These are phyloP conservation scores for Yamadazyma triangularis DNA, from an alignment of 1,139 yeast genomes.

Conservation along the genomic window DNA sequence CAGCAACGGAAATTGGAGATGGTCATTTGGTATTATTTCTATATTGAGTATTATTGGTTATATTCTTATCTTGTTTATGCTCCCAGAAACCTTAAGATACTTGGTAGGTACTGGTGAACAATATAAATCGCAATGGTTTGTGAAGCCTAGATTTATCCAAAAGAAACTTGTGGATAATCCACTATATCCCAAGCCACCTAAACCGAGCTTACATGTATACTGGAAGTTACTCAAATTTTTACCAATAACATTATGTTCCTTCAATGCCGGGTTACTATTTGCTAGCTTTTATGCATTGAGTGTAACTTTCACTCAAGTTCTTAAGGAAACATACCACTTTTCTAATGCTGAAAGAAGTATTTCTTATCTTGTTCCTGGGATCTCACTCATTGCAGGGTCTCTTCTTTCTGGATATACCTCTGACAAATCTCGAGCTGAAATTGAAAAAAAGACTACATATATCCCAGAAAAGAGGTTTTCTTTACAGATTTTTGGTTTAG, in stretches of 20 bases:
- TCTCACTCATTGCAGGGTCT: slow-evolving; percentile 47
- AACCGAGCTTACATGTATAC: slow-evolving; percentile 37
- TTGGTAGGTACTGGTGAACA: slow-evolving; percentile 51
- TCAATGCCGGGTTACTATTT: slow-evolving; percentile 49
- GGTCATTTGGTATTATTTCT: slow-evolving; percentile 53
- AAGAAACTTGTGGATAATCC: slow-evolving; percentile 17
- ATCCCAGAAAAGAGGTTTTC: slow-evolving; percentile 47
- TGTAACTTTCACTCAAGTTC: slow-evolving; percentile 43
- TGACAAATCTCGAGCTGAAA: slow-evolving; percentile 29
- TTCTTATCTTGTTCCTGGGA: slow-evolving; percentile 53
- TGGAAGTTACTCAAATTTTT: slow-evolving; percentile 31
- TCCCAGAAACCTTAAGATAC: slow-evolving; percentile 54
- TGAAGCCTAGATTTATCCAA: slow-evolving; percentile 27
- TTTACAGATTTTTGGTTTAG: slow-evolving; percentile 43
- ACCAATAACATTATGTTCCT: slow-evolving; percentile 46
- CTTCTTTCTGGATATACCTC: slow-evolving; percentile 48
- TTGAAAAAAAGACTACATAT: slow-evolving; percentile 21
- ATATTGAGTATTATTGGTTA: slow-evolving; percentile 39
- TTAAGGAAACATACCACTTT: slow-evolving; percentile 35
- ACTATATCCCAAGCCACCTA: slow-evolving; percentile 45
- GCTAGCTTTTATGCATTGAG: slow-evolving; percentile 54
- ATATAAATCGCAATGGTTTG: slow-evolving; percentile 17
- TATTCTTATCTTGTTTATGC: slow-evolving; percentile 31
- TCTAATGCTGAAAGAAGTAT: slow-evolving; percentile 35
- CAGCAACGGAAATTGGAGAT: slow-evolving; percentile 43